Conservation (phyloP, 1,284 basidiomycete genomes). For the Caloboletus firmus region DNA sequence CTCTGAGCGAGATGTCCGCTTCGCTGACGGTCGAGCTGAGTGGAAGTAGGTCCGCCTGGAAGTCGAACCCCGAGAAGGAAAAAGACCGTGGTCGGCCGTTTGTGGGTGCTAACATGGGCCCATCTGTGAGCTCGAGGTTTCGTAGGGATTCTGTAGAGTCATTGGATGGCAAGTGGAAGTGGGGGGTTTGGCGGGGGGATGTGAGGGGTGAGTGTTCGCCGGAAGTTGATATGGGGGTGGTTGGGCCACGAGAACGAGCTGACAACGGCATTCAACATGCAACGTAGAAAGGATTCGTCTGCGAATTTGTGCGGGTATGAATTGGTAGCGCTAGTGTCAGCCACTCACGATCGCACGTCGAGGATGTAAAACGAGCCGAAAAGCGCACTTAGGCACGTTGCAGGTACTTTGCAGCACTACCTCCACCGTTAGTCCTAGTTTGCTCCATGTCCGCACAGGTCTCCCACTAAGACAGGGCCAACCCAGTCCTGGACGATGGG, state of each 20-base stretch:
- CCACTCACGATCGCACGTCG: neutral
- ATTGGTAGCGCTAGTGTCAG: neutral
- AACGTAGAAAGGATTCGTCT: neutral
- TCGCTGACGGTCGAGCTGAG: conserved; percentile 74
- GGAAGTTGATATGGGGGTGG: conserved; percentile 15
- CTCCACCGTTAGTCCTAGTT: neutral
- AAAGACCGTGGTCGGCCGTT: conserved; percentile 54
- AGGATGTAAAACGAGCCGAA: neutral
- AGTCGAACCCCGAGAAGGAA: conserved; percentile 78
- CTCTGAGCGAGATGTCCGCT: conserved; percentile 48
- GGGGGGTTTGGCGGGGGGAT: conserved; percentile 40
- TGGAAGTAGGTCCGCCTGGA: conserved; percentile 74
- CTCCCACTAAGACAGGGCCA: neutral
- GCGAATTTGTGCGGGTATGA: neutral
- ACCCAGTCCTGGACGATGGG: neutral
- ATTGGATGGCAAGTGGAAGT: conserved; percentile 40
- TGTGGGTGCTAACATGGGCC: conserved; percentile 41
- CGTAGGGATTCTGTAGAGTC: conserved; percentile 75
- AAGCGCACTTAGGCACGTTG: neutral
- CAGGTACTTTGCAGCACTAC: too few relatives aligned
- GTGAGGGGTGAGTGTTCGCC: conserved; percentile 38
- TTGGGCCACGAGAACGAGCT: conserved; percentile 16
- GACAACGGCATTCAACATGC: conserved; percentile 23
- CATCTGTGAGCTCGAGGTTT: conserved; percentile 73
- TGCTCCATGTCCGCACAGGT: neutral